phyloP scores from a whole-genome alignment of 768 basidiomycete species.

The Strobilomyces confusus region DNA sequence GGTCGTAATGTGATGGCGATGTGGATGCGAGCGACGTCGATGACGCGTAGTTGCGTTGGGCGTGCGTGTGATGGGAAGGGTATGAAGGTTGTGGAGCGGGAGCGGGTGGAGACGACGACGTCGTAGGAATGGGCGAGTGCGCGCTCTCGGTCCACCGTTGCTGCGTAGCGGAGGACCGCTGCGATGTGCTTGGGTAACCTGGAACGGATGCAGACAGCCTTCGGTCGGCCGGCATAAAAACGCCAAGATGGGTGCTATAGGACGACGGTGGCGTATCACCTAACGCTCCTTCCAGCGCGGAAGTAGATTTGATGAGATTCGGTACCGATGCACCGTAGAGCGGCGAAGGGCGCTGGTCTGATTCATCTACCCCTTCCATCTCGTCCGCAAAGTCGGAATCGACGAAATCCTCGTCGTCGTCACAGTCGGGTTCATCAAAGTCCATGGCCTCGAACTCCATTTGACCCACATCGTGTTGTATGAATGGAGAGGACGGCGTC shows the following conservation, averaged over 20 bases:
- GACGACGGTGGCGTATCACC: constrained; percentile 21
- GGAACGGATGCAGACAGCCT: constrained; percentile 32
- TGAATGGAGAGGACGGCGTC: constrained; percentile 31
- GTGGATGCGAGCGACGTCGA: constrained; percentile 17
- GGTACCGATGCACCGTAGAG: constrained; percentile 21
- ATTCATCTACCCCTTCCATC: constrained; percentile 29
- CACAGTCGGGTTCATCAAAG: constrained; percentile 31
- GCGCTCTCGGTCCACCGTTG: constrained; percentile 19
- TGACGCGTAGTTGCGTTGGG: constrained; percentile 21
- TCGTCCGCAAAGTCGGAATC: constrained; percentile 33
- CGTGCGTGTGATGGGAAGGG: constrained; percentile 20
- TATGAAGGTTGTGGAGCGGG: constrained; percentile 13
- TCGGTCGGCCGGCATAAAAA: constrained; percentile 22
- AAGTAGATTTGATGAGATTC: constrained; percentile 30
- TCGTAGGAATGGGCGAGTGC: constrained; percentile 7
- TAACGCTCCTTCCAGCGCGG: constrained; percentile 30
- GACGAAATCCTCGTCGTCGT: constrained; percentile 30
- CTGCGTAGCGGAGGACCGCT: constrained; percentile 9
- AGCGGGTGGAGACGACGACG: constrained; percentile 1
- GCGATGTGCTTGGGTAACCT: constrained; percentile 27
- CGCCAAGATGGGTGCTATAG: constrained; percentile 6
- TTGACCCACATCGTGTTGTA: constrained; percentile 11
- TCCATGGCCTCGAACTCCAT: constrained; percentile 20
- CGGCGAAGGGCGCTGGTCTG: constrained; percentile 5
- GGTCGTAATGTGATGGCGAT: constrained; percentile 19